These are phyloP conservation scores for Malus orientalis DNA, from an alignment of 306 rosid species.

Conservation along the genomic window DNA sequence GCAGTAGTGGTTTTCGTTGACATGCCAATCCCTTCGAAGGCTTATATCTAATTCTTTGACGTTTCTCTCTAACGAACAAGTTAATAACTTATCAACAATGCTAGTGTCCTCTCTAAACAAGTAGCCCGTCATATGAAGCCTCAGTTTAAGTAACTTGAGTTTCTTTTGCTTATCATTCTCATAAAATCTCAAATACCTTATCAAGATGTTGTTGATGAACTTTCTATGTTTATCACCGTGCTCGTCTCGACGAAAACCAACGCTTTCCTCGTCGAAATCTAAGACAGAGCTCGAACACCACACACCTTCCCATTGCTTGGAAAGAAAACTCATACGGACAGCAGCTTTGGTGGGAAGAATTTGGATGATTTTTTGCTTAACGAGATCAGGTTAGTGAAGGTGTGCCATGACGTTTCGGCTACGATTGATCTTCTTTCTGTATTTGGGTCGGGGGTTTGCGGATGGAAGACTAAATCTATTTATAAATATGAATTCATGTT, in stretches of 20 bases:
- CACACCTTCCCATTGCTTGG: not conserved
- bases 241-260: not conserved
- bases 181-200: not conserved
- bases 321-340: not conserved
- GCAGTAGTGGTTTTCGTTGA: not conserved
- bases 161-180: not conserved
- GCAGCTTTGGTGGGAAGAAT: not conserved
- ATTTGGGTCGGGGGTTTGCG: not conserved
- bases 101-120: not conserved
- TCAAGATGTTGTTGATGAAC: not conserved
- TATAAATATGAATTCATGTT: too few species aligned
- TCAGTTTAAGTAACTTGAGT: not conserved
- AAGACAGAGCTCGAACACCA: not conserved
- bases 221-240: not conserved
- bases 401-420: not conserved
- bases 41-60: not conserved
- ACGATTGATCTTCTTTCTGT: not conserved
- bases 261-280: not conserved
- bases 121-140: not conserved
- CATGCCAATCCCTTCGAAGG: not conserved
- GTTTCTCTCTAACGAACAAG: not conserved
- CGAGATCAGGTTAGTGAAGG: not conserved
- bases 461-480: too few species aligned
- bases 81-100: not conserved
- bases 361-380: not conserved